Conservation (phyloP, 805 yeast genomes). For the Wickerhamomyces kurtzmanii region DNA sequence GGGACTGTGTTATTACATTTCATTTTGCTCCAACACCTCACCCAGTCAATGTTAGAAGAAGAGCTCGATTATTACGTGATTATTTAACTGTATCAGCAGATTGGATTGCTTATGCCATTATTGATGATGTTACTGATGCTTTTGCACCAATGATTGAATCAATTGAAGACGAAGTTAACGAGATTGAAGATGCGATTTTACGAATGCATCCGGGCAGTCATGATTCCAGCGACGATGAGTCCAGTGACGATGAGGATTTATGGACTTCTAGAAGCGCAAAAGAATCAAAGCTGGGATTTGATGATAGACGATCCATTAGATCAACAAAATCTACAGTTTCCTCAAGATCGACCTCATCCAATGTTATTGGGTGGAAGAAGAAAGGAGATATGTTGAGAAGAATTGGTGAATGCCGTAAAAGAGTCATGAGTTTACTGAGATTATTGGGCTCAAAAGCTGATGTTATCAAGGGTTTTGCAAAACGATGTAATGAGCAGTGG, state of each 20-base stretch:
- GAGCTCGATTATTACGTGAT: conserved; percentile 82
- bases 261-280: background rate
- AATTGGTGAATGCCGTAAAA: conserved; percentile 90
- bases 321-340: conserved; percentile 14
- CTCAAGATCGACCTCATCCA: conserved; percentile 23
- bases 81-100: conserved; percentile 86
- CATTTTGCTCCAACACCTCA: conserved; percentile 95
- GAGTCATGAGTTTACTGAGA: conserved; percentile 85
- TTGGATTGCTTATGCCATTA: conserved; percentile 94
- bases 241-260: conserved; percentile 22
- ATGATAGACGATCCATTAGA: conserved; percentile 12
- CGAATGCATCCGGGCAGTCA: conserved; percentile 69
- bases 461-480: conserved; percentile 93
- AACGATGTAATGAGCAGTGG: conserved; percentile 82
- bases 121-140: conserved; percentile 95
- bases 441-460: conserved; percentile 90
- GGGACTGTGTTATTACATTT: conserved; percentile 84
- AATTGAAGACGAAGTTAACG: conserved; percentile 88
- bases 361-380: conserved; percentile 68
- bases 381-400: conserved; percentile 93
- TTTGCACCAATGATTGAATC: conserved; percentile 95
- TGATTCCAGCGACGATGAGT: conserved; percentile 27
- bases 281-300: conserved; percentile 5
- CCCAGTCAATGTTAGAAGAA: conserved; percentile 88
- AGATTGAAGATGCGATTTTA: conserved; percentile 88